These are phyloP conservation scores for Lycium ferocissimum DNA, from an alignment of 257 asterid genomes.

Conservation along the genomic window DNA sequence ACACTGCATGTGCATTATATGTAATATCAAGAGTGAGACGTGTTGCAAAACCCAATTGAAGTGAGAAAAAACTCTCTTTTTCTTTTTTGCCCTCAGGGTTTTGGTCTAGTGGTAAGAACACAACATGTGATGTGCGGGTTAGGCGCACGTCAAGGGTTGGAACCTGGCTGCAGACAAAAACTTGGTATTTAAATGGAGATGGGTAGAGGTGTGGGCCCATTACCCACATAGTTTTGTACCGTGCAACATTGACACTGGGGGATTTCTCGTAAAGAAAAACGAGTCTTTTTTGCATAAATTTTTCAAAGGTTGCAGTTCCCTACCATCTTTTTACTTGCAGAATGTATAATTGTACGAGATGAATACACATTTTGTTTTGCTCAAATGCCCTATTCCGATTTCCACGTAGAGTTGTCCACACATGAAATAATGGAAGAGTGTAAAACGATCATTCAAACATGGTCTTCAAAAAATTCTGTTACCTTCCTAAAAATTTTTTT, in stretches of 20 bases:
- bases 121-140: background rate
- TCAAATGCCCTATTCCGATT: background rate
- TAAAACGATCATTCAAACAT: background rate
- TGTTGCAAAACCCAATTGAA: background rate
- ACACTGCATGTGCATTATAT: background rate
- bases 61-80: background rate
- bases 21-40: background rate
- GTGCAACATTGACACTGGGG: background rate
- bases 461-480: background rate
- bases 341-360: background rate
- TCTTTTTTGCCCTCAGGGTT: background rate
- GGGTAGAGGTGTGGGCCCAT: background rate
- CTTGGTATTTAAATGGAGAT: background rate
- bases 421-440: background rate
- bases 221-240: constrained; percentile 5
- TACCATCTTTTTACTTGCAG: background rate
- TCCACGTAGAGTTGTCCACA: constrained; percentile 2
- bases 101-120: background rate
- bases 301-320: too few relatives aligned
- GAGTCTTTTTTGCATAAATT: too few relatives aligned
- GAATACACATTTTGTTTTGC: background rate
- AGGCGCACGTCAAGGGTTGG: background rate
- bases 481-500: too few relatives aligned
- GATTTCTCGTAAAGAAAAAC: too few relatives aligned
- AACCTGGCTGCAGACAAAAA: background rate